A percentile compares a stretch with the other conserved stretches of the same genome.
Conservation (phyloP, 1,139 yeast genomes). For the Kodamaea derodonti region DNA sequence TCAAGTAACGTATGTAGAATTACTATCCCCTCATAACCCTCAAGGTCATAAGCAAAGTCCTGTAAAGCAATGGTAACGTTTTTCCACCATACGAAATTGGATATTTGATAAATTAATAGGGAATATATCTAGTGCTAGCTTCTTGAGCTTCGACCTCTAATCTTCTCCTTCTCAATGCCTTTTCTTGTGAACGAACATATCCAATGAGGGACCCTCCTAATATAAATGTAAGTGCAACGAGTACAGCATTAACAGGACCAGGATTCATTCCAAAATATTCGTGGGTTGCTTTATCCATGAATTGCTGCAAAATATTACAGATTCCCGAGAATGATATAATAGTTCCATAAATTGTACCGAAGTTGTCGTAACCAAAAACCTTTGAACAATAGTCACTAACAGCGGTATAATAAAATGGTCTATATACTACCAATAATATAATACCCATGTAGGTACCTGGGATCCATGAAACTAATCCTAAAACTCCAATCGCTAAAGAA, state of each 20-base stretch:
- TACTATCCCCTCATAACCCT: no score
- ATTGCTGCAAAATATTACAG: conserved; percentile 68
- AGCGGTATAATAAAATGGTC: conserved; percentile 91
- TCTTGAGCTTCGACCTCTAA: conserved; percentile 63
- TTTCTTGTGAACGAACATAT: conserved; percentile 54
- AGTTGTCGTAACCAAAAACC: conserved; percentile 88
- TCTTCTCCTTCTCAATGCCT: conserved; percentile 44
- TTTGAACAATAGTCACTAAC: conserved; percentile 89
- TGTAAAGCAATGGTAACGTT: no score
- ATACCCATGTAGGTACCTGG: conserved; percentile 62
- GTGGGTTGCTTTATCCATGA: conserved; percentile 69
- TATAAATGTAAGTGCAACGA: conserved; percentile 51
- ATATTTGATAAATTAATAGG: conserved; percentile 34
- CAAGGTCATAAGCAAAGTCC: no score
- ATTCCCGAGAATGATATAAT: conserved; percentile 78
- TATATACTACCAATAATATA: conserved; percentile 66
- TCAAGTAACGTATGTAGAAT: no score
- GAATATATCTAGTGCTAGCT: conserved; percentile 49
- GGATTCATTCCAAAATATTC: conserved; percentile 68
- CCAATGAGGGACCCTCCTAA: conserved; percentile 51
- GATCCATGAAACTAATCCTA: conserved; percentile 57
- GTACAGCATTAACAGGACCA: conserved; percentile 60
- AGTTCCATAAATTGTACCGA: conserved; percentile 89
- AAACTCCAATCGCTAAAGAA: conserved; percentile 61
- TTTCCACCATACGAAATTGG: no score